Percentiles rank a stretch among this genome's conserved stretches.
Evolutionary conservation across 208 protist species (phyloP).

Genomic region (Porcisia hertigi): DNA sequence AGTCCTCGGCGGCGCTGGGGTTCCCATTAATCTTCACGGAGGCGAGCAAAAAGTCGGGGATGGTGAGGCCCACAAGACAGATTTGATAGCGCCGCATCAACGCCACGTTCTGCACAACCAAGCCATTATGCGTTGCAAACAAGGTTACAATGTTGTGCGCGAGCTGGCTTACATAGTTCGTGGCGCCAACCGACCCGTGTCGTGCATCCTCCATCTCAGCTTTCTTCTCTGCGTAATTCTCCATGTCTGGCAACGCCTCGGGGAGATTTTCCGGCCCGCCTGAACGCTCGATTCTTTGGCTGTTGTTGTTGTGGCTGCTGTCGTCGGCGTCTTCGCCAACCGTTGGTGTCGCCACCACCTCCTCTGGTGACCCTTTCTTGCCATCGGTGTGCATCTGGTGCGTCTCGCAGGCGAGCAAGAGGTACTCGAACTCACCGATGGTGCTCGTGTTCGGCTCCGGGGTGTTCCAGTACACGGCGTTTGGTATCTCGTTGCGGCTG

Average conservation of each 20-base stretch:
- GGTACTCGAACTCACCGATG: slow-evolving; percentile 85
- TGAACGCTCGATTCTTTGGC: slow-evolving; percentile 17
- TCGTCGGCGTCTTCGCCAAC: background rate
- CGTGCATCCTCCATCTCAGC: slow-evolving; percentile 35
- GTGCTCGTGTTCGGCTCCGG: slow-evolving; percentile 84
- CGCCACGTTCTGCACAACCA: slow-evolving; percentile 85
- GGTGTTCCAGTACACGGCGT: slow-evolving; percentile 89
- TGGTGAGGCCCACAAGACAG: slow-evolving; percentile 89
- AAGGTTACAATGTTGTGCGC: slow-evolving; percentile 88
- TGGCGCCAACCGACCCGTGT: slow-evolving; percentile 52
- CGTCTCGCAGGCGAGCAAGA: slow-evolving; percentile 89
- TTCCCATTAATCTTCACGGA: slow-evolving; percentile 85
- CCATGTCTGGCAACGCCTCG: slow-evolving; percentile 80
- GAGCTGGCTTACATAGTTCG: slow-evolving; percentile 61
- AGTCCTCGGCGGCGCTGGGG: slow-evolving; percentile 77
- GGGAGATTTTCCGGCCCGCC: slow-evolving; percentile 51
- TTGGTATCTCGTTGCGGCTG: slow-evolving; percentile 62
- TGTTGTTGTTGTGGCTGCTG: background rate
- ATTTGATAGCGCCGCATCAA: slow-evolving; percentile 83
- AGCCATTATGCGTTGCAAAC: slow-evolving; percentile 78
- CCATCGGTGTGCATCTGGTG: slow-evolving; percentile 51
- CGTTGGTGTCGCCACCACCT: slow-evolving; percentile 3
- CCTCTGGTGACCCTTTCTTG: slow-evolving; percentile 9
- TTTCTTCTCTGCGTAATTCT: slow-evolving; percentile 75
- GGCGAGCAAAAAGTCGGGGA: slow-evolving; percentile 91